A percentile compares a stretch with the other conserved stretches of the same genome.
Evolutionary conservation across 352 stramenopile species (phyloP).

Genomic region (Elongisporangium anandrum): DNA sequence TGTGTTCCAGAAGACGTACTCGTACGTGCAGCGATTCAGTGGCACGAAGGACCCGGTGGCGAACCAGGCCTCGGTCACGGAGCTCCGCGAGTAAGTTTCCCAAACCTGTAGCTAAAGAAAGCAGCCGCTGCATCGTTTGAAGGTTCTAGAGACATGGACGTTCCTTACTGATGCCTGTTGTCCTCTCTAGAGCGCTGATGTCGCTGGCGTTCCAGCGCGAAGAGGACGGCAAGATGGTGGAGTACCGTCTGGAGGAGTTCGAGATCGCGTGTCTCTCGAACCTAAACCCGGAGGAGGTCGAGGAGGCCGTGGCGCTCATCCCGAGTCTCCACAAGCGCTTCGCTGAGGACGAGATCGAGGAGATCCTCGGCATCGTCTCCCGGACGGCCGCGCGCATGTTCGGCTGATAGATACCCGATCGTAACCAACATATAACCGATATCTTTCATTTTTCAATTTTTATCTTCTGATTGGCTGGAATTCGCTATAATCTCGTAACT

Average conservation of each 20-base stretch:
- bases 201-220: slow-evolving; percentile 81
- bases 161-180: too few species aligned
- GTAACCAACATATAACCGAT: slow-evolving; percentile 1
- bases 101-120: background rate
- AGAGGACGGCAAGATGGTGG: slow-evolving; percentile 56
- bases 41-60: slow-evolving; percentile 89
- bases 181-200: slow-evolving; percentile 62
- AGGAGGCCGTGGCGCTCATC: slow-evolving; percentile 86
- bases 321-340: slow-evolving; percentile 87
- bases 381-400: slow-evolving; percentile 87
- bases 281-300: slow-evolving; percentile 86
- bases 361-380: slow-evolving; percentile 86
- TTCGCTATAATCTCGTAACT: background rate
- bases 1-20: slow-evolving; percentile 91
- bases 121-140: background rate
- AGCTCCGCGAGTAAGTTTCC: slow-evolving; percentile 85
- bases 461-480: background rate
- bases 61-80: slow-evolving; percentile 87
- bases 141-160: too few species aligned
- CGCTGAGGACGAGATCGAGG: slow-evolving; percentile 87
- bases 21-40: slow-evolving; percentile 89
- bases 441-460: background rate
- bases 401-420: slow-evolving; percentile 25
- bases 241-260: slow-evolving; percentile 86
- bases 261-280: slow-evolving; percentile 89